Base-by-base conservation (phyloP, 257 asterid species). In the Gentiana dahurica region DNA sequence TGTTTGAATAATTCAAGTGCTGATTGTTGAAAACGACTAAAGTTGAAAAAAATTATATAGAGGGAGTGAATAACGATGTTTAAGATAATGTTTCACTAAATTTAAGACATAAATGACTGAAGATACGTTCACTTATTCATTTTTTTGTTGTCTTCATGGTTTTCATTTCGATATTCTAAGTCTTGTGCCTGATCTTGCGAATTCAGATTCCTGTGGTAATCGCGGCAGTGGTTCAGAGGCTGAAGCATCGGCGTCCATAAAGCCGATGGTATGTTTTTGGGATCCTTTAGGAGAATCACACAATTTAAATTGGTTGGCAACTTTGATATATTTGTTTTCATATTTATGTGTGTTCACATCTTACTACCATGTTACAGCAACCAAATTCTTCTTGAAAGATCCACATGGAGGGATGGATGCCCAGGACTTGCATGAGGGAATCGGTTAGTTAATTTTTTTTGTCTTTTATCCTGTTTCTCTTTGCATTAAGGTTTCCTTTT, bases 161-260 rank as follows among this genome's bases (percentile, higher is more conserved):
- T 41, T 41, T 41, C 9, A 41, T 41, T 41, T 41, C 10, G 46
- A 41, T 41, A 41, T 41, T 41, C 12, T 32, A 9, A 8, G 5
- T 33, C 53, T 33, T 57, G 5, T 57, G 43, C 61, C n/a, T 55
- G 10, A 34, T 41, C 49, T 57, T 69, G 72, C 75, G 83, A 93
- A 83, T 59, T 72, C 79, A 3, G 84, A 64, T 43, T 75, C 69
- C 33, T 55, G 54, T 12, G 51, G 64, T 15, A 64, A 61, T 35
- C 75, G 84, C 33, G 80, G 70, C 62, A 63, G 76, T 60, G 90
- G 78, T 51, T 77, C 79, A 55, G 83, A 68, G 59, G 63, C 73
- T 51, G 77, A 73, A 60, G 74, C 65, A 68, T 71, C 65, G 65
- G 56, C 65, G 48, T 74, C 68, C 45, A 62, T 44, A 45, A 70